Base-by-base conservation (phyloP, 1,284 basidiomycete genomes). In the Trametes pubescens region DNA sequence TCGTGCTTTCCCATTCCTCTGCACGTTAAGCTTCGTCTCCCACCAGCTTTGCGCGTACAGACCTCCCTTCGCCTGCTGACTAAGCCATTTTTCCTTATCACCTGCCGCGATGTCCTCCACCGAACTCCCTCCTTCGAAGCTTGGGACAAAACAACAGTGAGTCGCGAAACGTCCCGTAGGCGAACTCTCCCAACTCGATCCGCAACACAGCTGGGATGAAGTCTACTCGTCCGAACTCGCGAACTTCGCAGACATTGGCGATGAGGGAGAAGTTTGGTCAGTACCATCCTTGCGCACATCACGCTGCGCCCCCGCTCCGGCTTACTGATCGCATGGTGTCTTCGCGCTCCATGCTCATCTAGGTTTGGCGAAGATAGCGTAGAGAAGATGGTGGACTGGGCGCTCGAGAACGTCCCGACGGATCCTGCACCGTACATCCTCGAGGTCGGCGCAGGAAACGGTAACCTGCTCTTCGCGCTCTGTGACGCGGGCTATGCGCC, bases 191-290 rank as follows among this genome's bases (percentile, higher is more conserved):
- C 16, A 4, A 35, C 7, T n/a, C 52, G 51, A 24, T 43, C 18
- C 18, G 9, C 2, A 16, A 14, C 26, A 22, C 52, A 92, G 90
- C 75, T 92, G 91, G 91, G 90, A 93, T 71, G 70, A 80, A 55
- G 85, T 90, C 10, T 93, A 92, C 73, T 79, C 86, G 38, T 82
- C 84, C 56, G 94, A 96, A 72, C 78, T 95, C 21, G 76, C 77
- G 49, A 93, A 91, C 72, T 96, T 94, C 68, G 78, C 88, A 43
- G 94, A 95, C 57, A 87, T 89, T 53, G 91, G 92, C 13, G 93
- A 96, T 75, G 93, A 95, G 74, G 94, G 95, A 43, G 94, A 96
- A 77, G 83, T 95, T 29, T 96, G 95, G 94, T 93, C 64, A 40
- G 79, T 70, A n/a, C 38, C 48, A 1, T 24, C 16, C 24, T 2